Base-by-base conservation (phyloP, 2,329 filamentous ascomycete genomes). In the Fusarium xyrophilum region DNA sequence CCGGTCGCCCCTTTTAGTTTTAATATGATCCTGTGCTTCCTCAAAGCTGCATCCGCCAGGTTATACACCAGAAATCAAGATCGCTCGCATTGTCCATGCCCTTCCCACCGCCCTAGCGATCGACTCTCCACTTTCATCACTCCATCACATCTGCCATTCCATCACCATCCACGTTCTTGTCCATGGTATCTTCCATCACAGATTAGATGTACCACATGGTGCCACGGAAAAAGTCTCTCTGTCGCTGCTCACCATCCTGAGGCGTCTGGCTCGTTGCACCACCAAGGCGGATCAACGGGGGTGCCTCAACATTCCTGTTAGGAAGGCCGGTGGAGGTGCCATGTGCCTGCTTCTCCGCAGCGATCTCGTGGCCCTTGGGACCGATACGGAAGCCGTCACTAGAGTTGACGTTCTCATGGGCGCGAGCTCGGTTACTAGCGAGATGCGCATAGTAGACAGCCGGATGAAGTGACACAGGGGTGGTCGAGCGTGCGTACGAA, bases 371-470 rank as follows among this genome's bases (percentile, higher is more conserved):
- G 3, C 80, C 82, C 71, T 84, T 83, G 43, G 81, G 77, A 14
- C 82, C 81, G 53, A 77, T 69, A 53, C 78, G 70, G 76, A 82
- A 76, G 73, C 85, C 80, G 17, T 82, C 80, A 19, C 82, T 84
- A 0, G 82, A 76, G 0, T 81, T 75, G 6, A 81, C 70, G 60
- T 83, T 77, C 73, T 95, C 89, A 69, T 99, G 96, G 6, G 89
- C 83, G 56, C 89, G 89, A 23, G 92, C 93, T 51, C 96, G 92
- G 60, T 89, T 88, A 12, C 93, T 91, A 35, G 94, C 93, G 67
- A 99, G 80, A 79, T 99, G 96, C 0, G 96, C 93, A 72, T 99
- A 99, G 84, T 99, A 99, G 1, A 98, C 91, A 0, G 96, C 93
- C 0, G 96, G 96, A 69, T 89, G 92, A 1, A 96, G 80, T 0